These are phyloP conservation scores for Mycena leptocephala DNA, from an alignment of 768 basidiomycete species.

Conservation along the genomic window DNA sequence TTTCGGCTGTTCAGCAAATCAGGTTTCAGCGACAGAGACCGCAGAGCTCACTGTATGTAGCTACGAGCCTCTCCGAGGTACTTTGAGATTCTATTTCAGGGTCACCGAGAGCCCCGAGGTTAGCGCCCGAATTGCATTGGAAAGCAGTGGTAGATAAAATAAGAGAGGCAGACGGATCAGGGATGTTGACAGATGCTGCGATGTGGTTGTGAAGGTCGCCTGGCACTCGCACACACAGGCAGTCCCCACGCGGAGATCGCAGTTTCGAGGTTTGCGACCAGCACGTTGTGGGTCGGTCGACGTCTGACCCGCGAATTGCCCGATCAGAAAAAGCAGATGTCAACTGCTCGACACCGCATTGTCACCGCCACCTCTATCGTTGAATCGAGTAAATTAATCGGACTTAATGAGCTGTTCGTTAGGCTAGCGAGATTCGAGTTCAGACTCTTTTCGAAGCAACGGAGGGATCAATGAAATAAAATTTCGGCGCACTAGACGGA, in stretches of 20 bases:
- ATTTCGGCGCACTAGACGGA: too few relatives aligned
- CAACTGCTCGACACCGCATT: background rate
- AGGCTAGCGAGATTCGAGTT: too few relatives aligned
- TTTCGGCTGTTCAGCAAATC: background rate
- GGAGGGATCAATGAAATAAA: too few relatives aligned
- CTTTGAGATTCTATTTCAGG: background rate
- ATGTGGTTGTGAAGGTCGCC: background rate
- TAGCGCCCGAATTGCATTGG: background rate
- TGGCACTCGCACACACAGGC: background rate
- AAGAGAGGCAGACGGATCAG: slow-evolving; percentile 4
- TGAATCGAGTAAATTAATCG: too few relatives aligned
- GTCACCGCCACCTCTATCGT: too few relatives aligned
- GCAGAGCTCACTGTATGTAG: background rate
- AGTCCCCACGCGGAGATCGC: background rate
- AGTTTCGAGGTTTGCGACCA: too few relatives aligned
- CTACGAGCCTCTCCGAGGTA: background rate
- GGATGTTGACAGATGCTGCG: background rate
- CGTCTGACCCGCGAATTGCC: too few relatives aligned
- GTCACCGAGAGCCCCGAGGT: background rate
- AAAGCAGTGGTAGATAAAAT: background rate
- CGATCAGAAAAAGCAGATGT: background rate
- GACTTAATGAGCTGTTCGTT: too few relatives aligned
- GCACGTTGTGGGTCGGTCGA: background rate
- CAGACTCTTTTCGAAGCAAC: too few relatives aligned
- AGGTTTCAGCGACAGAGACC: background rate